A percentile compares a stretch with the other conserved stretches of the same genome.
These are phyloP conservation scores for Xylariaceae sp. DNA, from an alignment of 2,329 filamentous ascomycete species.

Conservation along the genomic window DNA sequence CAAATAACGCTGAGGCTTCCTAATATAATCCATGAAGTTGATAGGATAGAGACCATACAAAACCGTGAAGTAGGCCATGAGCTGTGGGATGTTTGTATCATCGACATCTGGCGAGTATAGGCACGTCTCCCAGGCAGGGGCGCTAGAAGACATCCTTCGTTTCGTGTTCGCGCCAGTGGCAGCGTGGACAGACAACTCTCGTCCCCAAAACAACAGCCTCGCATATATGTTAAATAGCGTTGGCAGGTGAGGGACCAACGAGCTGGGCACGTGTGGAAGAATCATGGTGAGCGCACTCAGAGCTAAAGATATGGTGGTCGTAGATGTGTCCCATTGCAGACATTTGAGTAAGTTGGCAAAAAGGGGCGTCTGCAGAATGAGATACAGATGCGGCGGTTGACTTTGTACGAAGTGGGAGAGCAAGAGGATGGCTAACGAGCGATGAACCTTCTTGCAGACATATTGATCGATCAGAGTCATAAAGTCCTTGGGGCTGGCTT, in stretches of 20 bases:
- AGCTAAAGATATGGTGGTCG: constrained; percentile 66
- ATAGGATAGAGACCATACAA: constrained; percentile 78
- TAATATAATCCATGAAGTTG: constrained; percentile 80
- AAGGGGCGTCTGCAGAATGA: constrained; percentile 63
- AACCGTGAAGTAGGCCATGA: constrained; percentile 71
- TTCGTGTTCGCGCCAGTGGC: constrained; percentile 33
- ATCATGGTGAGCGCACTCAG: constrained; percentile 74
- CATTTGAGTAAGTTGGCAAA: constrained; percentile 66
- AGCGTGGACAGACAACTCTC: constrained; percentile 36
- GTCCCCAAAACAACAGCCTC: constrained; percentile 71
- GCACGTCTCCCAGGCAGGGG: constrained; percentile 56
- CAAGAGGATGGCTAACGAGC: constrained; percentile 57
- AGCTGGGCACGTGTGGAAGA: constrained; percentile 70
- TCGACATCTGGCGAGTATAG: constrained; percentile 55
- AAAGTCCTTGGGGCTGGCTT: constrained; percentile 54
- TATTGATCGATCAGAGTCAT: constrained; percentile 58
- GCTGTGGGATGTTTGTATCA: constrained; percentile 55
- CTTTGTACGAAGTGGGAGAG: constrained; percentile 66
- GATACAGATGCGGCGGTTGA: constrained; percentile 72
- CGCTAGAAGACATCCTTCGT: constrained; percentile 20
- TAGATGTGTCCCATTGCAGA: constrained; percentile 70
- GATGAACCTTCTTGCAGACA: constrained; percentile 56
- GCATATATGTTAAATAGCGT: constrained; percentile 77
- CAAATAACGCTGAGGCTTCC: constrained; percentile 72
- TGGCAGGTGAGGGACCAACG: constrained; percentile 60